phyloP scores from a whole-genome alignment of 177 flowering plant genomes.

The Telopea speciosissima region DNA sequence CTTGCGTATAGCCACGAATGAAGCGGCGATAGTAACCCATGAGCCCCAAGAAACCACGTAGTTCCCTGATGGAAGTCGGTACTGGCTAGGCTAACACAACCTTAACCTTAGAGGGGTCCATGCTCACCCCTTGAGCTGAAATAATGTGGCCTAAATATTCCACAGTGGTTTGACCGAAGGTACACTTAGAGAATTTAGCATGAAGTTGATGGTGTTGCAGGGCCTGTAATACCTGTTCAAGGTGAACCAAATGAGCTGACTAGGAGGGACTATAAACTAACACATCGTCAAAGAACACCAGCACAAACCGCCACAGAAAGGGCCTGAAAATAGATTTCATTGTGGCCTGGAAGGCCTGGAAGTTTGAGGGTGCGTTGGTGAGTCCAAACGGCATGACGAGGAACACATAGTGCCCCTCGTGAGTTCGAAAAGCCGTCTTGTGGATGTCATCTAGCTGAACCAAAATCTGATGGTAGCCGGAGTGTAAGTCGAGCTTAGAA shows the following conservation, averaged over 20 bases:
- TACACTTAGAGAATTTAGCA: background rate
- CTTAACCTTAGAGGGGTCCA: background rate
- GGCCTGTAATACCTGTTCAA: background rate
- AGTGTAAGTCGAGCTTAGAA: background rate
- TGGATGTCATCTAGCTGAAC: background rate
- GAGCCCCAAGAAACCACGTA: constrained; percentile 1
- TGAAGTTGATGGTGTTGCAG: background rate
- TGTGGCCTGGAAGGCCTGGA: background rate
- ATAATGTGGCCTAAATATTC: background rate
- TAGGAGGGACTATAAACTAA: background rate
- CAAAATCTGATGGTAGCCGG: background rate
- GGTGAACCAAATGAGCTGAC: background rate
- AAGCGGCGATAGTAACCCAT: constrained; percentile 7
- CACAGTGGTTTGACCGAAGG: background rate
- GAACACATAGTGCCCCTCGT: background rate
- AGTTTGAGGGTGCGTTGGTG: background rate
- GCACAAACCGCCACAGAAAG: background rate
- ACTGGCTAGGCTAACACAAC: background rate
- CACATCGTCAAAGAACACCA: background rate
- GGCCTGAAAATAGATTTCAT: background rate
- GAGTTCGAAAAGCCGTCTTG: constrained; percentile 1
- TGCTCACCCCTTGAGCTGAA: background rate
- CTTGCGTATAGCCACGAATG: background rate
- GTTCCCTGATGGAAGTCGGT: background rate
- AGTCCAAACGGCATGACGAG: background rate